Base-by-base conservation (phyloP, 2,329 filamentous ascomycete species). In the Beauveria rudraprayagi region DNA sequence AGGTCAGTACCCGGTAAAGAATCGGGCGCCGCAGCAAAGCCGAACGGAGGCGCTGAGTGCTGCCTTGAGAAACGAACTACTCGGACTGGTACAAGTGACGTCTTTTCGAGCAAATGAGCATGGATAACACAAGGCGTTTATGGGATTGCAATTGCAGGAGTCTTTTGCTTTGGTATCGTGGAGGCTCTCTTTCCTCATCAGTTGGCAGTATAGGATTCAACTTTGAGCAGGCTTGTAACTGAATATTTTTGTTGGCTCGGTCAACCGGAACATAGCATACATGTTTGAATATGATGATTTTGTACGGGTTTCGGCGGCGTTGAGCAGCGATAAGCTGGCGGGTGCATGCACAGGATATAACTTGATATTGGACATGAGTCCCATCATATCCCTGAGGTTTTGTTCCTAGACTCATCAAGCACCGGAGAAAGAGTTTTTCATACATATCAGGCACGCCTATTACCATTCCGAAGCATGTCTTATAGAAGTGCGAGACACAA, bases 1-100 rank as follows among this genome's bases (percentile, higher is more conserved):
- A 83, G 67, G 67, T 75, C 14, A 78, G 75, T 63, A 76, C 76
- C 48, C 77, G 80, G 67, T 82, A 72, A 71, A 61, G 24, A 26
- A 26, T 19, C 7, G 17, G 2, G 16, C 22, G 17, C 37, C 43
- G 14, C 46, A 41, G 7, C 10, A 50, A 11, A 4, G 22, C 37
- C 44, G 43, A 43, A 43, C 9, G 17, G 30, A 28, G 17, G 24
- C 6, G 46, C 40, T 46, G 11, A n/a, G 8, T 26, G 24, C 5
- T 34, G 37, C 26, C 24, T 41, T 16, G 11, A 37, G 26, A 22
- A 30, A 10, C 46, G 48, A 34, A 37, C n/a, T 60, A 44, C 56
- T 53, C 56, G 24, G 56, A 14, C 24, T 60, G 52, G 26, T 60
- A 55, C 22, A 55, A 54, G 22, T 43, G 28, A 54, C 48, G 50